Base-by-base conservation (phyloP, 257 asterid species). In the Solanum clarkiae region DNA sequence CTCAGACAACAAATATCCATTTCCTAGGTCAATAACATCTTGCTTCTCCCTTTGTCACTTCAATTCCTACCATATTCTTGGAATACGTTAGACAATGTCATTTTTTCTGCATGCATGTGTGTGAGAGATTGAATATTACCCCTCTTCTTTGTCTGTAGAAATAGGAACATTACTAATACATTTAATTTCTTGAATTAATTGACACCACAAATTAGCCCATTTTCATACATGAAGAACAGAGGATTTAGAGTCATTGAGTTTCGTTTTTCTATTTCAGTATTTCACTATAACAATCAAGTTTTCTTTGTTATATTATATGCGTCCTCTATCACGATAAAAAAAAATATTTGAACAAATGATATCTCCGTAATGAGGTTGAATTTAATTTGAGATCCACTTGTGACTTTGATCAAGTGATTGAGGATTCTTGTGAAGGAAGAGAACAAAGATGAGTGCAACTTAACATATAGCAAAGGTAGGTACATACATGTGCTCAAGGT, bases 41-140 rank as follows among this genome's bases (percentile, higher is more conserved):
- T 81, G 59, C 15, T 65, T 29, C 56, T 60, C 17, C 10, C 60
- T 81, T 59, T 81, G 84, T 81, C 84, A 81, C 45, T 60, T 60
- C 57, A 65, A 22, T 81, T 75, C 5, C 82, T 16, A 22, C 81
- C 59, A 74, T 14, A 40, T 74, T 89, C 88, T 87, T 90, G 88
- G 92, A 88, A 85, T 72, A 83, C 88, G 87, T 65, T 60, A 47
- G 88, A 85, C 90, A 91, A 56, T 81, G 82, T 75, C 84, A 81
- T 60, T 40, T 36, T 81, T 12, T 60, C 45, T 81, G 84, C 86
- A 49, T 82, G 85, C 86, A 77, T 74, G 84, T 20, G 85, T 75
- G 85, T 83, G 66, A 53, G 87, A 47, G 89, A 91, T 74, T 87
- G 92, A 92, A 79, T 86, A 55, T 15, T 92, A 88, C 91, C 8